Conservation (phyloP, 139 green algal species). For the Astrephomene gubernaculifera region DNA sequence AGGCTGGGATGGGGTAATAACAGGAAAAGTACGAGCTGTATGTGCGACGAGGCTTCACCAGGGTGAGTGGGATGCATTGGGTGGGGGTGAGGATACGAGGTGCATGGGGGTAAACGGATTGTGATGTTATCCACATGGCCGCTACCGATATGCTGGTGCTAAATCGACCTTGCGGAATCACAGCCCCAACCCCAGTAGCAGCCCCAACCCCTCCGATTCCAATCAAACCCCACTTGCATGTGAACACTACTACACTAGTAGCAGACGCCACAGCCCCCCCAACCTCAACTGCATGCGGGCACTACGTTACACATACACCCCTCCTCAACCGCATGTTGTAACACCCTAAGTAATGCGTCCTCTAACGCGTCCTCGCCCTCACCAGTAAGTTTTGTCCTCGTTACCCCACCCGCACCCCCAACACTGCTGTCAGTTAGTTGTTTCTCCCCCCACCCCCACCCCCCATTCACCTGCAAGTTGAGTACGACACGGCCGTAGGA, state of each 20-base stretch:
- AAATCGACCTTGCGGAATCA: too few species aligned
- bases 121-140: neutral
- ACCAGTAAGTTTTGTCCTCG: neutral
- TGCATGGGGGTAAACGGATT: neutral
- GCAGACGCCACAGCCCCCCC: too few species aligned
- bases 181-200: too few species aligned
- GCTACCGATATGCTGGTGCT: too few species aligned
- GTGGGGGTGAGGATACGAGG: neutral
- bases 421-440: too few species aligned
- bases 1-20: too few species aligned
- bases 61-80: neutral
- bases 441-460: neutral
- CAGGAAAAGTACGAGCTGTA: too few species aligned
- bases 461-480: conserved; percentile 24
- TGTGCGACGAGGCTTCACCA: neutral
- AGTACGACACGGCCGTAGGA: neutral
- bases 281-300: too few species aligned
- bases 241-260: too few species aligned
- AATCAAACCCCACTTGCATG: too few species aligned
- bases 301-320: too few species aligned
- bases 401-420: neutral
- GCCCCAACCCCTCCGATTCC: too few species aligned
- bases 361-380: neutral
- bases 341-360: neutral
- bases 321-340: neutral